phyloP scores from a whole-genome alignment of 345 rosid genomes.

The Raphanus raphanistrum region DNA sequence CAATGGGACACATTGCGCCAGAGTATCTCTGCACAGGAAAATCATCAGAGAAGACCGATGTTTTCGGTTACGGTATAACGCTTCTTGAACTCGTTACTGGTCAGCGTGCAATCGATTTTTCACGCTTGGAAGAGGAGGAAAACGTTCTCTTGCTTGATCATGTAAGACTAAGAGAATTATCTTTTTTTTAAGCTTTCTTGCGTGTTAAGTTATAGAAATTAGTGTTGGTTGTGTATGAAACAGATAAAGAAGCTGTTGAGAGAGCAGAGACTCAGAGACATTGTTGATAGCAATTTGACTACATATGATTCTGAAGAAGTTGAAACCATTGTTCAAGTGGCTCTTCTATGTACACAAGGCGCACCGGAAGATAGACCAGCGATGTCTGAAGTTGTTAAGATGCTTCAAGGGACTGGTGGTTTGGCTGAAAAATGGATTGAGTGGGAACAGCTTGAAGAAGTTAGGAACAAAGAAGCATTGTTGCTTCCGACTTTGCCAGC shows the following conservation, averaged over 20 bases:
- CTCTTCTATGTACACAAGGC: slow-evolving; percentile 78
- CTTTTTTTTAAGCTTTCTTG: background rate
- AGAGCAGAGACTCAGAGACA: slow-evolving; percentile 70
- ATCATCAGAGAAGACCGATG: slow-evolving; percentile 85
- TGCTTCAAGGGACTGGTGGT: slow-evolving; percentile 73
- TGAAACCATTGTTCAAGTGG: slow-evolving; percentile 70
- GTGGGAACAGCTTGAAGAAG: slow-evolving; percentile 76
- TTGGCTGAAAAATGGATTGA: slow-evolving; percentile 72
- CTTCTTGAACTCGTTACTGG: slow-evolving; percentile 92
- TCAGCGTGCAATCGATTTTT: slow-evolving; percentile 82
- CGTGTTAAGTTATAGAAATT: background rate
- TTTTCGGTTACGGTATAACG: slow-evolving; percentile 85
- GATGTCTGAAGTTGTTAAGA: slow-evolving; percentile 72
- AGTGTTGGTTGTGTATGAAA: slow-evolving; percentile 20
- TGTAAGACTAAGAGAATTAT: slow-evolving; percentile 47
- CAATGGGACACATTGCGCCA: slow-evolving; percentile 95
- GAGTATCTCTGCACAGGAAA: slow-evolving; percentile 87
- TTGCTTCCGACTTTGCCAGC: slow-evolving; percentile 51
- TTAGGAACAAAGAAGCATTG: slow-evolving; percentile 51
- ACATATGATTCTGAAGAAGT: slow-evolving; percentile 62
- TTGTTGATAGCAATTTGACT: slow-evolving; percentile 63
- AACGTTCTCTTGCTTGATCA: slow-evolving; percentile 89
- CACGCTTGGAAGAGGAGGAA: slow-evolving; percentile 88
- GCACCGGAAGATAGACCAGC: slow-evolving; percentile 73
- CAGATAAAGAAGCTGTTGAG: slow-evolving; percentile 77